Conservation (phyloP, 352 stramenopile species). For the Phytophthora citrophthora region DNA sequence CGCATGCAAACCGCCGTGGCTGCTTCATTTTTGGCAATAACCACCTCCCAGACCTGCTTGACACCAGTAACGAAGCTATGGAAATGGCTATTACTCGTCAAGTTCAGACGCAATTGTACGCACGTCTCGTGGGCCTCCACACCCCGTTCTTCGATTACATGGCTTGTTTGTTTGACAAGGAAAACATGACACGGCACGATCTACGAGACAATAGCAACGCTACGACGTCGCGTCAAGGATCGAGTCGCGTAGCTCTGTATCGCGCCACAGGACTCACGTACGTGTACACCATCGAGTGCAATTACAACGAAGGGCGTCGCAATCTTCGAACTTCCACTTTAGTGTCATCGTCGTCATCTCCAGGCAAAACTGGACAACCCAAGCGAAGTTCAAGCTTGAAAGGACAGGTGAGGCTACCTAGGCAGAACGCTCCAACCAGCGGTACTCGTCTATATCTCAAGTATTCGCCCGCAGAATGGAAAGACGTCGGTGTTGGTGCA, state of each 20-base stretch:
- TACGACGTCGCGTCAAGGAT: slow-evolving; percentile 66
- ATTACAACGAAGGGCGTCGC: slow-evolving; percentile 87
- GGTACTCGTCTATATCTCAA: slow-evolving; percentile 60
- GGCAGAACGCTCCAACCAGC: slow-evolving; percentile 21
- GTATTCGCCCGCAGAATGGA: slow-evolving; percentile 72
- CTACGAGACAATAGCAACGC: slow-evolving; percentile 62
- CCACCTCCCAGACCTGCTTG: slow-evolving; percentile 34
- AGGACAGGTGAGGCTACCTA: slow-evolving; percentile 19
- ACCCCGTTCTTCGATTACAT: slow-evolving; percentile 88
- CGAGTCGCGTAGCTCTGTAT: slow-evolving; percentile 80
- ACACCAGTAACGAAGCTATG: slow-evolving; percentile 17
- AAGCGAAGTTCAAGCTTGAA: slow-evolving; percentile 18
- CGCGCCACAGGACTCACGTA: slow-evolving; percentile 70
- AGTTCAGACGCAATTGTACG: slow-evolving; percentile 87
- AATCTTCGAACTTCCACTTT: slow-evolving; percentile 39
- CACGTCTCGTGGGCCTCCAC: slow-evolving; percentile 72
- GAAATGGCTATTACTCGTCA: slow-evolving; percentile 41
- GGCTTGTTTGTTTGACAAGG: slow-evolving; percentile 82
- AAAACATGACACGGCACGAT: slow-evolving; percentile 80
- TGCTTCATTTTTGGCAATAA: slow-evolving; percentile 94
- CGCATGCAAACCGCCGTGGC: slow-evolving; percentile 87
- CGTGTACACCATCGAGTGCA: slow-evolving; percentile 94
- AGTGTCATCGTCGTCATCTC: slow-evolving; percentile 16
- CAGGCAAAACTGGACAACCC: neutral
- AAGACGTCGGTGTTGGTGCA: slow-evolving; percentile 68